Base-by-base conservation (phyloP, 345 rosid species). In the Aquilaria malaccensis region DNA sequence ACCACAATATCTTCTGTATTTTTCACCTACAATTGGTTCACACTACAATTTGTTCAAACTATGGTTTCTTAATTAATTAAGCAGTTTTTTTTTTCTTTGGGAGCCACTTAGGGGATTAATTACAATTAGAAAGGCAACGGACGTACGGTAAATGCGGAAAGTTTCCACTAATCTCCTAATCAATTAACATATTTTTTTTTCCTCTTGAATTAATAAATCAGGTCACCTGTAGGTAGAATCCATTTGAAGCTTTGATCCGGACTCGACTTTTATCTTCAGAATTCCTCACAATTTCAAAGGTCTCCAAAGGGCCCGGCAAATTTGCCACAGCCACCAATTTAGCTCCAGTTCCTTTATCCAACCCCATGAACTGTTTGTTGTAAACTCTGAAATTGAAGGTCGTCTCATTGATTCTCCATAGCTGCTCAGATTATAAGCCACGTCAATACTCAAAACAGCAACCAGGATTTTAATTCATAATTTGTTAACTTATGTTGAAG, bases 201-300 rank as follows among this genome's bases (percentile, higher is more conserved):
- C 43, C 5, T 37, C 5, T 37, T 9, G 3, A 37, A 7, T 7
- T 37, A 37, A 7, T 7, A 4, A 22, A 10, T 10, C 6, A 12
- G 52, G 7, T 59, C 54, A 76, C 85, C 83, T 76, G 86, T 66
- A 81, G 33, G 71, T 76, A 78, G 54, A 72, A 63, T 1, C 87
- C 82, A 67, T 76, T 85, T 10, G 79, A 56, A 30, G 90, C 83
- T 74, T 67, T 78, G 62, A 85, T 78, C 43, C 81, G 67, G 13
- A 81, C 80, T 6, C 65, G 77, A 29, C 50, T 74, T 47, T 65
- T 12, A 37, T 80, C 66, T 4, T 50, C 31, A 3, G 73, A 30
- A 31, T 69, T 67, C 43, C 74, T 70, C n/a, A 77, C 72, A 51
- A 86, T 83, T 81, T 79, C 69, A 71, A 83, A 80, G 1, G 61